Conservation (phyloP, 139 green algal genomes). For the Chlorella sorokiniana region DNA sequence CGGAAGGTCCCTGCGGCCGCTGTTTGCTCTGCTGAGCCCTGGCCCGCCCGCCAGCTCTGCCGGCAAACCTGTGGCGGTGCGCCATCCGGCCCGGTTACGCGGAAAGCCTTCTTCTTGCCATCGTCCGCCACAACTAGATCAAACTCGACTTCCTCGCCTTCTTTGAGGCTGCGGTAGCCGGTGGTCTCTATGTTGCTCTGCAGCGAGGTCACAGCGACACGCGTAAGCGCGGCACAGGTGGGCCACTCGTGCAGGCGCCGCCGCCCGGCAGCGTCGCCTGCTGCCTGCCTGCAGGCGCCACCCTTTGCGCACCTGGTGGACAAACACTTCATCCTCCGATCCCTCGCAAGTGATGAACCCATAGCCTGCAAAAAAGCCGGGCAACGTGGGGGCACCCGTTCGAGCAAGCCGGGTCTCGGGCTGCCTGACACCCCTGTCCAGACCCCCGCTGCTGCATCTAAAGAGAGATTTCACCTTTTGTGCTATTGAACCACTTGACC, state of each 20-base stretch:
- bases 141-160: conserved; percentile 93
- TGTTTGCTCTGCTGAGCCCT: not conserved
- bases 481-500: conserved; percentile 96
- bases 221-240: not conserved
- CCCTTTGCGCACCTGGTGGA: conserved; percentile 83
- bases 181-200: conserved; percentile 92
- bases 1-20: not conserved
- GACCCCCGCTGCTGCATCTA: not conserved
- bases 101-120: conserved; percentile 89
- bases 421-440: not conserved
- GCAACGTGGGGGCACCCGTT: not conserved
- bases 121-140: conserved; percentile 84
- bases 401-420: not conserved
- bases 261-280: not conserved
- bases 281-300: not conserved
- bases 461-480: conserved; percentile 50
- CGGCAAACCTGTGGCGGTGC: conserved; percentile 66
- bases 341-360: conserved; percentile 88
- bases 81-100: conserved; percentile 88
- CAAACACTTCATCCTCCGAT: conserved; percentile 90
- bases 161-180: conserved; percentile 89
- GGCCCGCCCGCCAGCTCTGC: not conserved
- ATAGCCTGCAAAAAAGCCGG: conserved; percentile 43
- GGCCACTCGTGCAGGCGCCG: not conserved
- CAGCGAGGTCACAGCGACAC: not conserved